Base-by-base conservation (phyloP, 768 basidiomycete genomes). In the Rhizopogon roseolus region DNA sequence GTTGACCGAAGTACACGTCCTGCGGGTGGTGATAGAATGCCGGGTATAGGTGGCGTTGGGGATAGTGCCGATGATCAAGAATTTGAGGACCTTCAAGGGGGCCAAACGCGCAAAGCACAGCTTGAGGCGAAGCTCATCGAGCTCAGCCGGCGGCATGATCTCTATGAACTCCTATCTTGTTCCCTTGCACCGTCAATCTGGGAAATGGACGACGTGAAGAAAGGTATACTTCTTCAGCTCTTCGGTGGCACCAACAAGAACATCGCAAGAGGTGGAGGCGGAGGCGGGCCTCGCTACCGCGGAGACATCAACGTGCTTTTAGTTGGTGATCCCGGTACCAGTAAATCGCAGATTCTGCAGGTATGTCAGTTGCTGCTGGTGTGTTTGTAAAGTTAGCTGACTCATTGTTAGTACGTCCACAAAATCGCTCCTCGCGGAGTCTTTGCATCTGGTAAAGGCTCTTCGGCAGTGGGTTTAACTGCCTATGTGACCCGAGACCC, bases 131-230 rank as follows among this genome's bases (percentile, higher is more conserved):
- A 84, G 62, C 71, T 98, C 36, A 73, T 79, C 46, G 82, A 87
- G 38, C 78, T 97, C 29, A 88, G 89, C 62, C 70, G 78, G 57
- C 72, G 81, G 52, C 81, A 83, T 16, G 94, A 97, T 67, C 74
- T 98, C 28, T 98, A 98, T 66, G 91, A 93, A 1, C 73, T 90
- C 27, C 77, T 98, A 5, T 74, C 94, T 7, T 76, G 88, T 16
- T 92, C 88, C 2, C 79, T 99, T 52, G 96, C 95, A 1, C 97
- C 97, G 14, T 90, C 86, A 34, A 97, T 99, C 59, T 98, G 92
- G 86, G 90, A 93, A 68, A 88, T 98, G 90, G 95, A 98, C 25
- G 97, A 99, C 65, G 93, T 98, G 55, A 99, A 99, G 76, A 98
- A 98, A 75, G 97, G 97, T 0, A 97, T 98, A 50, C 67, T 99